Evolutionary conservation across 768 basidiomycete species (phyloP), one percentile per base, ranked within the genome.

Genomic region (Coprinopsis strossmayeri): DNA sequence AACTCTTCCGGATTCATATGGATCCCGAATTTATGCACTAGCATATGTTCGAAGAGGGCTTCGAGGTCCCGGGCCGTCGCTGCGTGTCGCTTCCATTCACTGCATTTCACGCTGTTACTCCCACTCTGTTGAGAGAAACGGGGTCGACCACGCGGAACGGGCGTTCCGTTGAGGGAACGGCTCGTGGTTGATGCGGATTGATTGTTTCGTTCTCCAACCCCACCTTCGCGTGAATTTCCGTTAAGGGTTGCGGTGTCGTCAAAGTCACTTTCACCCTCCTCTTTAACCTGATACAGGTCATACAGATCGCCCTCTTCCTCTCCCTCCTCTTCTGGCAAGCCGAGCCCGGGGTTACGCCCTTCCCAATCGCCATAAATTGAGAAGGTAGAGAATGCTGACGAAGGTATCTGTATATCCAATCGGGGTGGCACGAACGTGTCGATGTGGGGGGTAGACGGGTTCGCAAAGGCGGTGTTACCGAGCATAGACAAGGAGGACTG

Each of bases 11-110:
- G 78, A 3, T 69, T 70, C 4, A 71, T 71, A 52, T 77, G 67
- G 41, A 86, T 65, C 7, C 73, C 70, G 51, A 71, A 83, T 57
- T 76, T 78, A 52, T 64, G 55, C 1, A 59, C 60, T 21, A 87
- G 68, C 83, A 86, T 84, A 32, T 74, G 68, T 53, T 75, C 69
- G 58, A 83, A 87, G 15, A 81, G 63, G 3, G 60, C 64, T 59
- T 87, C 85, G 28, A 85, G 51, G 23, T 73, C 67, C 34, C 63
- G 62, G 28, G 74, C 72, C 3, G 72, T 66, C 2, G 62, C 63
- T 5, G 62, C 64, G 13, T 69, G 71, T 18, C 54, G 58, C 45
- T 64, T 63, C 79, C 79, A 82, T 13, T 72, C 30, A 52, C 57
- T 24, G 50, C 34, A 51, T 50, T 48, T 35, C 49, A 43, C 11